Base-by-base conservation (phyloP, 2,329 filamentous ascomycete genomes). In the Ophiosphaerella herpotricha region DNA sequence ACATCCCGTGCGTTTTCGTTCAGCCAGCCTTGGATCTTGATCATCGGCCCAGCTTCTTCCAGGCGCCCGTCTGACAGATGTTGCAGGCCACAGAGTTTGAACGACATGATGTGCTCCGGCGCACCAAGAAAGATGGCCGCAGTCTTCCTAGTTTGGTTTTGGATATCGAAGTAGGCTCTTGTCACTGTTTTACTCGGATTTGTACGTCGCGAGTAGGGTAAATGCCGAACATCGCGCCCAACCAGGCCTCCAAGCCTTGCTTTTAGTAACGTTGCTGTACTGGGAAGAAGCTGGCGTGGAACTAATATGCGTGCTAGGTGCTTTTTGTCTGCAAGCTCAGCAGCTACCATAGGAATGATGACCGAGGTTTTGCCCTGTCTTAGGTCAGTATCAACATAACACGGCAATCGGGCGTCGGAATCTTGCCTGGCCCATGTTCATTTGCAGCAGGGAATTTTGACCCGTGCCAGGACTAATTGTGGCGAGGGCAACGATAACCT, bases 361-460 rank as follows among this genome's bases (percentile, higher is more conserved):
- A 89, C 82, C 0, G 86, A 87, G 0, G 82, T 85, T 66, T 85
- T 86, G 0, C 82, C 80, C 72, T 85, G 26, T 29, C 26, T 29
- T 29, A 29, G 26, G 26, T 29, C 26, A 29, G 26, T 29, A 29
- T 29, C 26, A 29, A 29, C 26, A 29, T 29, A 29, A 11, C 26
- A 29, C 26, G 26, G 26, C 26, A 29, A 29, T 29, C 26, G 26
- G 26, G 26, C 26, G 26, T 29, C 26, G 26, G 26, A 29, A 82
- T 84, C 65, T 85, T 85, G 0, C 82, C 79, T 72, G 78, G 0
- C 85, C 85, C 85, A 88, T 88, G 52, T 87, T 84, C 69, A 88
- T 79, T 53, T 88, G 85, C 1, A 87, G 57, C 0, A 88, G 82
- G 0, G 84, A 84, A 51, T 87, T 88, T 0, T 69, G 55, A 0